Percentiles rank a stretch among this genome's conserved stretches.
These are phyloP conservation scores for Neurospora sp. DNA, from an alignment of 495 filamentous ascomycete species.

Conservation along the genomic window DNA sequence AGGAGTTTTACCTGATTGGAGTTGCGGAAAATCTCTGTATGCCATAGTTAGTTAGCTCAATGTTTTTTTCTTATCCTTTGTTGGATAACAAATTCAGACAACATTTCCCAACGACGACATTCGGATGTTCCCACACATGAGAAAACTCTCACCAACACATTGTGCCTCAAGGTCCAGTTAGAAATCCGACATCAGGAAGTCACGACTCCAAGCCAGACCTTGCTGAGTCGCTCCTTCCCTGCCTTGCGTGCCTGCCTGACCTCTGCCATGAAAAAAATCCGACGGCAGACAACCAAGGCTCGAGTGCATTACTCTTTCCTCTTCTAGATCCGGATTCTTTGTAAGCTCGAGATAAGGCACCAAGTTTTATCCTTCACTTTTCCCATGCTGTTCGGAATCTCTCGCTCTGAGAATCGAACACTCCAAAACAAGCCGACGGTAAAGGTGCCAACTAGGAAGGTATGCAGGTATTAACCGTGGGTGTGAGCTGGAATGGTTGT, in stretches of 20 bases:
- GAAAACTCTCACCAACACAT: not conserved
- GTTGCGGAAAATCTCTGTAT: too few relatives aligned
- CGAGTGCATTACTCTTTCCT: not conserved
- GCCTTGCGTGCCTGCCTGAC: not conserved
- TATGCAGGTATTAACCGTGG: not conserved
- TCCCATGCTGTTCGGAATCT: not conserved
- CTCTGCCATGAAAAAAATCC: not conserved
- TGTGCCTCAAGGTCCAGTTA: not conserved
- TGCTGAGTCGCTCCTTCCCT: not conserved
- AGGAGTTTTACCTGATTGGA: not conserved
- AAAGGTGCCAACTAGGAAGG: not conserved
- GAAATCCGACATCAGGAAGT: not conserved
- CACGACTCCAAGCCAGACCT: not conserved
- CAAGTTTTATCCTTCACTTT: not conserved
- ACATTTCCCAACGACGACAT: not conserved
- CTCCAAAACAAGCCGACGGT: not conserved
- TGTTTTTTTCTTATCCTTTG: not conserved
- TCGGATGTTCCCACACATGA: not conserved
- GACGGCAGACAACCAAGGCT: not conserved
- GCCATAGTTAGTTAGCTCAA: too few relatives aligned
- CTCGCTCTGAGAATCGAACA: not conserved
- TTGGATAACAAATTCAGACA: not conserved
- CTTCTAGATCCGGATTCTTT: not conserved
- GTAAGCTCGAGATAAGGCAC: not conserved
- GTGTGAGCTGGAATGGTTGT: too few relatives aligned